Base-by-base conservation (phyloP, 768 basidiomycete species). In the Phlegmacium glaucopus region DNA sequence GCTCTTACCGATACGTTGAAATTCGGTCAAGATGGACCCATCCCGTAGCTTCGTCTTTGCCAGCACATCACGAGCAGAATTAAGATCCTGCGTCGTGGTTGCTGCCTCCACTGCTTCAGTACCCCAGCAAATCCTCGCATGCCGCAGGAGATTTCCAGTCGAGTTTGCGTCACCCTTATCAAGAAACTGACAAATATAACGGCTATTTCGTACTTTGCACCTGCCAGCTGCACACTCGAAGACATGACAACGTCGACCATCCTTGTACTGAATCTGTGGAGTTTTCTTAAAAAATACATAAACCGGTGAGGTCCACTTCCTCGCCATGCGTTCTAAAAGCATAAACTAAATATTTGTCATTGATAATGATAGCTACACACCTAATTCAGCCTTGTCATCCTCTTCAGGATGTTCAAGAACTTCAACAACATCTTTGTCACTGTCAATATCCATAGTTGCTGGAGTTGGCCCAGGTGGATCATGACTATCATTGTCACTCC, bases 111-210 rank as follows among this genome's bases (percentile, higher is more conserved):
- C 34, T 1, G 53, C 54, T 4, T 61, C 63, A 0, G 49, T 18
- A 0, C 68, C 62, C 59, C 59, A 69, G 48, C 68, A 71, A 0
- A 3, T 13, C 8, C 42, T 48, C 0, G 52, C 64, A 50, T 72
- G 62, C 39, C 43, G 50, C 0, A 44, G 39, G 38, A 67, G 48
- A 49, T 68, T 69, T 0, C 61, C 52, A 4, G 55, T 59, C 5
- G 53, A 59, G 1, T 16, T 46, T 10, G 40, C 40, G 26, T 56
- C 55, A 6, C 35, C 40, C 3, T 39, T 55, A 26, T 56, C 53
- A 0, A 56, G 44, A 32, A 30, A 59, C 6, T 49, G 49, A 11
- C 42, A 45, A 27, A 56, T 46, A 1, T 22, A 6, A 9, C 38
- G 9, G 22, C 22, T 22, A 5, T 22, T 22, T 3, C 22, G 22